phyloP scores from a whole-genome alignment of 2,329 filamentous ascomycete species.

The Diaporthe caulivora region DNA sequence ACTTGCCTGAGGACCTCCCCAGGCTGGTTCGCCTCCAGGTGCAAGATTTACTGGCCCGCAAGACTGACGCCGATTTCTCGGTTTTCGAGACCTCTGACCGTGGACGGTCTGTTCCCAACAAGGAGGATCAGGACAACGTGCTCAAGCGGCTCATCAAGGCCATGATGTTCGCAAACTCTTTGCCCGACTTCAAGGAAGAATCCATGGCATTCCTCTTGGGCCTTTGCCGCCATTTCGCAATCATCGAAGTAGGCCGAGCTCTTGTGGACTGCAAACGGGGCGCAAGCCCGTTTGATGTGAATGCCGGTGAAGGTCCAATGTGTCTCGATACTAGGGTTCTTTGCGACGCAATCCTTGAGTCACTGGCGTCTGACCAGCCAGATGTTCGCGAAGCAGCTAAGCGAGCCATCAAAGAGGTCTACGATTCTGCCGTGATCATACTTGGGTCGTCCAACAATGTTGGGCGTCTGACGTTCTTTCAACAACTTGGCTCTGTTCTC shows the following conservation, averaged over 20 bases:
- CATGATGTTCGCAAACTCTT: slow-evolving; percentile 84
- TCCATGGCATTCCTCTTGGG: slow-evolving; percentile 82
- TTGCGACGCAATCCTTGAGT: slow-evolving; percentile 91
- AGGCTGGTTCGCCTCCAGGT: slow-evolving; percentile 88
- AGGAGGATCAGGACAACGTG: slow-evolving; percentile 83
- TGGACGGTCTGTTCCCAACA: slow-evolving; percentile 87
- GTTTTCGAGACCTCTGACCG: slow-evolving; percentile 82
- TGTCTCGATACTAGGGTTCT: slow-evolving; percentile 89
- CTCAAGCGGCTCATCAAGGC: slow-evolving; percentile 92
- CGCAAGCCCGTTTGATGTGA: slow-evolving; percentile 84
- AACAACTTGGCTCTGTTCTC: slow-evolving; percentile 83
- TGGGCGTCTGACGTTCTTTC: slow-evolving; percentile 85
- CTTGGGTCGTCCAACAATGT: slow-evolving; percentile 81
- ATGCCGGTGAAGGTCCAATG: slow-evolving; percentile 87
- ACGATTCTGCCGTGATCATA: slow-evolving; percentile 80
- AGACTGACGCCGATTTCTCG: slow-evolving; percentile 77
- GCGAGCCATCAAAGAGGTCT: slow-evolving; percentile 80
- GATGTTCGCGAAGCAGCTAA: slow-evolving; percentile 87
- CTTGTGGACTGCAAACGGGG: slow-evolving; percentile 83
- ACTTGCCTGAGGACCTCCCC: slow-evolving; percentile 88
- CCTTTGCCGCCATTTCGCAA: slow-evolving; percentile 88
- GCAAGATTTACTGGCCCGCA: slow-evolving; percentile 82
- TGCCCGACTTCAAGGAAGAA: slow-evolving; percentile 83
- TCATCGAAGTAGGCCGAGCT: slow-evolving; percentile 90
- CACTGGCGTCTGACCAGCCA: slow-evolving; percentile 85